phyloP scores from a whole-genome alignment of 768 basidiomycete genomes.

The Suillus decipiens region DNA sequence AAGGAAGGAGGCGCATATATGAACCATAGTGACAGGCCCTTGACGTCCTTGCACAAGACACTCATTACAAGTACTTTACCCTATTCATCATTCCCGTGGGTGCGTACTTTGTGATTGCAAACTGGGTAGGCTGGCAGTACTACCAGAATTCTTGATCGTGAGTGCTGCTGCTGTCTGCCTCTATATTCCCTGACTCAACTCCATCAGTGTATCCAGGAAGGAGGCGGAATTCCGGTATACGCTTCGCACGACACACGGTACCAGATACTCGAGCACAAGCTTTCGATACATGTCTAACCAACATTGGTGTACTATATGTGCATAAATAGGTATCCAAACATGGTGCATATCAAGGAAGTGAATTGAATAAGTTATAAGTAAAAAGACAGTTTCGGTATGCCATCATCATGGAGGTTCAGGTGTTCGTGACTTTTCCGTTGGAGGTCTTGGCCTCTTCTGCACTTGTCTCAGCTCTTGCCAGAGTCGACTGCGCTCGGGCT shows the following conservation, averaged over 20 bases:
- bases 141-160: constrained; percentile 78
- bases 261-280: constrained; percentile 14
- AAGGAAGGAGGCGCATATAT: background rate
- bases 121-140: constrained; percentile 99
- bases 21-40: constrained; percentile 52
- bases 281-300: constrained; percentile 1
- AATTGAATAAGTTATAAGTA: constrained; percentile 8
- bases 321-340: constrained; percentile 9
- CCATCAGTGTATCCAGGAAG: background rate
- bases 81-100: constrained; percentile 79
- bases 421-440: constrained; percentile 44
- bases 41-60: constrained; percentile 65
- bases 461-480: constrained; percentile 59
- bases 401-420: constrained; percentile 35
- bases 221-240: no score
- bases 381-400: background rate
- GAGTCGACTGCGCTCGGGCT: constrained; percentile 45
- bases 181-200: no score
- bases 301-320: constrained; percentile 4
- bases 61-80: constrained; percentile 88
- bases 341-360: constrained; percentile 9
- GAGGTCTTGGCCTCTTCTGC: constrained; percentile 46
- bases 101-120: constrained; percentile 92
- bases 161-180: constrained; percentile 5
- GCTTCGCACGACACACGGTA: constrained; percentile 15